Conservation (phyloP, 768 basidiomycete species). For the Lactifluus pinguis region DNA sequence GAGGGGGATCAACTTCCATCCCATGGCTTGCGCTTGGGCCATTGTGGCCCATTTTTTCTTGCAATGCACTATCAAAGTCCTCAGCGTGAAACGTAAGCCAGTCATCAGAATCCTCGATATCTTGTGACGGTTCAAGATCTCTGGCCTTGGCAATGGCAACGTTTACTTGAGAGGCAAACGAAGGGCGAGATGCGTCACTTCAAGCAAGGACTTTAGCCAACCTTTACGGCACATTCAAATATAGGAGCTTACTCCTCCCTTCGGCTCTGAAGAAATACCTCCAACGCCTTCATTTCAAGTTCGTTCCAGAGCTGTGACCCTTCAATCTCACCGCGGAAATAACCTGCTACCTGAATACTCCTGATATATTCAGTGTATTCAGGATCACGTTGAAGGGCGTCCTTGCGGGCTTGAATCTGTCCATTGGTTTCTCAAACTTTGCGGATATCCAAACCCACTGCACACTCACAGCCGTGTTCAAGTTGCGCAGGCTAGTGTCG, state of each 20-base stretch:
- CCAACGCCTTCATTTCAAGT: slow-evolving; percentile 62
- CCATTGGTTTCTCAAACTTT: background rate
- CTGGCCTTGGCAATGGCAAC: slow-evolving; percentile 43
- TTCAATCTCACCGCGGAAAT: slow-evolving; percentile 70
- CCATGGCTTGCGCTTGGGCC: slow-evolving; percentile 21
- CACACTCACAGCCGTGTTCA: slow-evolving; percentile 40
- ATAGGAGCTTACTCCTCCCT: slow-evolving; percentile 54
- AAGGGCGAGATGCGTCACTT: slow-evolving; percentile 54
- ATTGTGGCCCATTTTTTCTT: slow-evolving; percentile 28
- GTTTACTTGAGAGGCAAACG: slow-evolving; percentile 71
- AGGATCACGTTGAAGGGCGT: slow-evolving; percentile 53
- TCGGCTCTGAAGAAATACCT: slow-evolving; percentile 53
- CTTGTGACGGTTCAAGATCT: slow-evolving; percentile 23
- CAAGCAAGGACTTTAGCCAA: background rate
- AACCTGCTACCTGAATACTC: slow-evolving; percentile 54
- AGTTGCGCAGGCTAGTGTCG: slow-evolving; percentile 30
- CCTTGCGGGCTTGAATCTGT: slow-evolving; percentile 57
- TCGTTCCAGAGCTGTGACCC: slow-evolving; percentile 70
- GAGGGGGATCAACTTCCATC: slow-evolving; percentile 42
- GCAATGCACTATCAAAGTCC: slow-evolving; percentile 68
- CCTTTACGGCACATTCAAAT: background rate
- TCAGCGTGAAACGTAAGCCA: slow-evolving; percentile 81
- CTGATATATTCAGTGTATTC: slow-evolving; percentile 67
- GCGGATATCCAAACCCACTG: background rate
- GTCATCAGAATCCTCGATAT: slow-evolving; percentile 62